Percentiles rank a stretch among this genome's conserved stretches.
Conservation (phyloP, 2,329 filamentous ascomycete species). For the Rhynchosporium agropyri region DNA sequence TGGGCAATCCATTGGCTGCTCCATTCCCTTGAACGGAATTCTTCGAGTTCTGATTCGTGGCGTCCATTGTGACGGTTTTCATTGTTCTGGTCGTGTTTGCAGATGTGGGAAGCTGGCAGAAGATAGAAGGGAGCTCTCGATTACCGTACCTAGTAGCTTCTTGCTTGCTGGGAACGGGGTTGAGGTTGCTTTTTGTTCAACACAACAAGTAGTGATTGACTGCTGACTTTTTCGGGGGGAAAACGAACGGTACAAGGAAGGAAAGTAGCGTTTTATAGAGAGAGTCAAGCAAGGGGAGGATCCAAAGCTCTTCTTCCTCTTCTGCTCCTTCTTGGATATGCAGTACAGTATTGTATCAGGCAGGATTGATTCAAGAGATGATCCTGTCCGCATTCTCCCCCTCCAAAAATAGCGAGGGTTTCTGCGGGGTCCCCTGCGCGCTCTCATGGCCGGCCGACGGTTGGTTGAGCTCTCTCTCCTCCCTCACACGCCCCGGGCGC, state of each 20-base stretch:
- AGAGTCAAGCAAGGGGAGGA: neutral
- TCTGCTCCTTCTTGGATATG: no score
- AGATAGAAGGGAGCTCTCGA: neutral
- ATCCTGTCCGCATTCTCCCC: constrained; percentile 1
- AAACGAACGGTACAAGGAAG: neutral
- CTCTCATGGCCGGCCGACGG: constrained; percentile 1
- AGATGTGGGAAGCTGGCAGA: constrained; percentile 3
- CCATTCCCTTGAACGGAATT: constrained; percentile 41
- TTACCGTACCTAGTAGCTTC: neutral
- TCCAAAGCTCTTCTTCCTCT: neutral
- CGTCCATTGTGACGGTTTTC: constrained; percentile 36
- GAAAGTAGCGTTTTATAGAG: neutral
- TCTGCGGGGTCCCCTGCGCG: constrained; percentile 6
- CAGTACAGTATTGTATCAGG: no score
- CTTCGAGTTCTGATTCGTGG: constrained; percentile 35
- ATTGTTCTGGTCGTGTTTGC: constrained; percentile 12
- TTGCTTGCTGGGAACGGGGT: neutral
- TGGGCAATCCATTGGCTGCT: constrained; percentile 56
- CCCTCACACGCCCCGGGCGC: neutral
- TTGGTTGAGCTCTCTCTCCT: constrained; percentile 8
- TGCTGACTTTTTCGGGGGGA: neutral
- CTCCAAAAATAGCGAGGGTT: neutral
- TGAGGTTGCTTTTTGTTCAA: neutral
- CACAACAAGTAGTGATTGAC: neutral
- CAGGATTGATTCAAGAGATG: neutral